Percentiles rank a stretch among this genome's conserved stretches.
These are phyloP conservation scores for Phyllosticta ampelicida DNA, from an alignment of 2,329 filamentous ascomycete species.

Conservation along the genomic window DNA sequence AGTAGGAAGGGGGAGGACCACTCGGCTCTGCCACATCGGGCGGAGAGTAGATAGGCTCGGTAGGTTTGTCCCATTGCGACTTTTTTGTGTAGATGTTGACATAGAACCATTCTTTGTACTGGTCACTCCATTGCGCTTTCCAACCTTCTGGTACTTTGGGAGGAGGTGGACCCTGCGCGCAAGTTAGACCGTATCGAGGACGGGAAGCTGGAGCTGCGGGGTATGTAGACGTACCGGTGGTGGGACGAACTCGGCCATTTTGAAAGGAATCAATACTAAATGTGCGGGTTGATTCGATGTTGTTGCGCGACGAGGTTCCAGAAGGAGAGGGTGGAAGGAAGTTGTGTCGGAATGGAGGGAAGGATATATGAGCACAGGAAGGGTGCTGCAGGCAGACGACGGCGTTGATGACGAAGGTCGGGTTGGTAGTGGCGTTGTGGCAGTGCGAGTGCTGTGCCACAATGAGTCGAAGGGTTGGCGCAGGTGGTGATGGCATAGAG, in stretches of 20 bases:
- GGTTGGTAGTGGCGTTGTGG: background rate
- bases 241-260: constrained; percentile 27
- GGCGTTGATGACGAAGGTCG: background rate
- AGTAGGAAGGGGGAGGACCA: constrained; percentile 60
- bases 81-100: constrained; percentile 80
- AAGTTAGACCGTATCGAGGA: constrained; percentile 9
- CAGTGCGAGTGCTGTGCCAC: background rate
- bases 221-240: constrained; percentile 19
- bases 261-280: background rate
- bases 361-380: background rate
- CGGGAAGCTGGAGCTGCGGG: constrained; percentile 3
- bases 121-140: constrained; percentile 72
- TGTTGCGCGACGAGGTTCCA: background rate
- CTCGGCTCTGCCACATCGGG: constrained; percentile 35
- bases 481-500: background rate
- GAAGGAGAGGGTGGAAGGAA: background rate
- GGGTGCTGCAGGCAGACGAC: background rate
- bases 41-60: constrained; percentile 50
- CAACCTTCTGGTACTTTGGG: constrained; percentile 64
- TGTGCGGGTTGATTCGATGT: background rate
- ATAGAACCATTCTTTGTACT: constrained; percentile 92
- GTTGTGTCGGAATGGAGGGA: background rate
- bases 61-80: constrained; percentile 84
- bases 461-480: background rate
- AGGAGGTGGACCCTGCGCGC: constrained; percentile 40